Percentiles rank a stretch among this genome's conserved stretches.
Conservation (phyloP, 805 yeast genomes). For the Yamadazyma laniorum region DNA sequence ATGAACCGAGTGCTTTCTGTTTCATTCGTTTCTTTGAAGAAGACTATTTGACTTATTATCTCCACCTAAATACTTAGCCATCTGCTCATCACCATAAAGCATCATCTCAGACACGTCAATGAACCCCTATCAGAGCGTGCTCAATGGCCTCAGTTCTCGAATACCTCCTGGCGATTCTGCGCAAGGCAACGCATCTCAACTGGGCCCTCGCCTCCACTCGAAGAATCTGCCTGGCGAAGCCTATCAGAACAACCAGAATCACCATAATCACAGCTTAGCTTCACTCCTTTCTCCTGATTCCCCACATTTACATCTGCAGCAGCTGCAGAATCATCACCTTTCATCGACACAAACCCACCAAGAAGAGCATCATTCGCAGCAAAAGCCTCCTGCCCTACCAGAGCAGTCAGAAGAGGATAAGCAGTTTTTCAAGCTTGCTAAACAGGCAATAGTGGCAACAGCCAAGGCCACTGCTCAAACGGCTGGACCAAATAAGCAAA, state of each 20-base stretch:
- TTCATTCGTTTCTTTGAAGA: background rate
- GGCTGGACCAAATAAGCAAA: slow-evolving; percentile 44
- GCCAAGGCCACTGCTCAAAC: slow-evolving; percentile 45
- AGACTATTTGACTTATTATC: no score
- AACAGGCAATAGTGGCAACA: slow-evolving; percentile 58
- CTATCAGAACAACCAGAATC: background rate
- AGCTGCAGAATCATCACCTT: background rate
- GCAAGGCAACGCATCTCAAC: no score
- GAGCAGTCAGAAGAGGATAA: slow-evolving; percentile 33
- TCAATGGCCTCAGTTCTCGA: background rate
- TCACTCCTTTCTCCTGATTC: background rate
- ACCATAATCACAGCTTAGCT: no score
- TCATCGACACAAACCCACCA: no score
- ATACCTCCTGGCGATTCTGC: no score
- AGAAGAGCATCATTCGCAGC: no score
- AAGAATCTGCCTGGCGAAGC: background rate
- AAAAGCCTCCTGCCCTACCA: slow-evolving; percentile 4
- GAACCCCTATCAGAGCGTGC: background rate
- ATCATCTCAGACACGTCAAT: background rate
- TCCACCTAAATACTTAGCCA: no score
- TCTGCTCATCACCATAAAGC: no score
- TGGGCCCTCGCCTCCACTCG: no score
- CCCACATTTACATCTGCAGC: background rate
- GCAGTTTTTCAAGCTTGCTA: slow-evolving; percentile 55
- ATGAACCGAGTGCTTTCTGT: background rate